These are phyloP conservation scores for Penicillium sp. DNA, from an alignment of 2,329 filamentous ascomycete genomes.

Conservation along the genomic window DNA sequence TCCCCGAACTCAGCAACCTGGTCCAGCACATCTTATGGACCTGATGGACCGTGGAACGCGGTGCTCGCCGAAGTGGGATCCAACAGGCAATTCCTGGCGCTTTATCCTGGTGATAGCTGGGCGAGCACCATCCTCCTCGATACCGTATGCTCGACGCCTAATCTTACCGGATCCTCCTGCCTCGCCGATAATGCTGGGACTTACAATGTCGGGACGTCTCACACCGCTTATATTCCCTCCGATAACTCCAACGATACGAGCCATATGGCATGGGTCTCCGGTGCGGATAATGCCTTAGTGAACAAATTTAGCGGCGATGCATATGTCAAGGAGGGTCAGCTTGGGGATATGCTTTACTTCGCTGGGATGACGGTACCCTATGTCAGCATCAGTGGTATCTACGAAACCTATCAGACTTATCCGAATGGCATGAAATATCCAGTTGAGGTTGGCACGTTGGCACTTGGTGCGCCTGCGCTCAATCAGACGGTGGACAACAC, in stretches of 20 bases:
- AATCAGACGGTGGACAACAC: not conserved
- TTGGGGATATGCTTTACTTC: conserved; percentile 11
- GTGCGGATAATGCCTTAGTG: not conserved
- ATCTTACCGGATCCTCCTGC: conserved; percentile 6
- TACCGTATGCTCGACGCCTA: conserved; percentile 17
- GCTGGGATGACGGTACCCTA: conserved; percentile 12
- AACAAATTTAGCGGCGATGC: not conserved
- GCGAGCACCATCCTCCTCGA: conserved; percentile 15
- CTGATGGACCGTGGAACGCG: conserved; percentile 31
- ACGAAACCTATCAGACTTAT: conserved; percentile 22
- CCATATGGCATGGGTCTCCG: not conserved
- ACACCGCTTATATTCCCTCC: not conserved
- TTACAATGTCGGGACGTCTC: conserved; percentile 11
- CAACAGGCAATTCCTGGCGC: conserved; percentile 11
- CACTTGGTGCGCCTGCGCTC: conserved; percentile 15
- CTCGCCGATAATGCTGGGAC: conserved; percentile 15
- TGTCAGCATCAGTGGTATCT: conserved; percentile 17
- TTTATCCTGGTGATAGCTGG: conserved; percentile 21
- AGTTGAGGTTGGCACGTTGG: conserved; percentile 18
- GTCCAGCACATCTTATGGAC: conserved; percentile 20
- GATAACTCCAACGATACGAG: conserved; percentile 7
- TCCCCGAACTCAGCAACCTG: conserved; percentile 15
- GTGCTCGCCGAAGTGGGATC: conserved; percentile 19
- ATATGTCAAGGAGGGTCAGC: not conserved
- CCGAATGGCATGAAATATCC: conserved; percentile 21